phyloP scores from a whole-genome alignment of 331 rosid genomes.

The Rhamnella rubrinervis region DNA sequence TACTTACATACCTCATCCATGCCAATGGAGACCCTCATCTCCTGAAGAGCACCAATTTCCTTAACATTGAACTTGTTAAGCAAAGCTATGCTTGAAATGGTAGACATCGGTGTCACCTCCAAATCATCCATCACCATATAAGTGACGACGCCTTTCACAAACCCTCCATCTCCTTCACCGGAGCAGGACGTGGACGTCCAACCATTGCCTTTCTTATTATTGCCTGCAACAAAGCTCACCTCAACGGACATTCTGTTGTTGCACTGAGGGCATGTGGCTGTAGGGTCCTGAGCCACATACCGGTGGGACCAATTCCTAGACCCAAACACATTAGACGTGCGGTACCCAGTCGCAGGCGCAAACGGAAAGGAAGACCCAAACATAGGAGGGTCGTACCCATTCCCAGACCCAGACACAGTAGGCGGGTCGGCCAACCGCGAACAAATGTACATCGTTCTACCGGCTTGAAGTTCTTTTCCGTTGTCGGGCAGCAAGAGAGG shows the following conservation, averaged over 20 bases:
- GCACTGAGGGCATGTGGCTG: neutral
- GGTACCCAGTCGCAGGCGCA: no score
- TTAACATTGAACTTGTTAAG: constrained; percentile 13
- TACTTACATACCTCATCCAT: neutral
- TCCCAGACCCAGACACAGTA: no score
- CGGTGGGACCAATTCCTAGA: neutral
- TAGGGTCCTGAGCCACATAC: neutral
- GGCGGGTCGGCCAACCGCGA: no score
- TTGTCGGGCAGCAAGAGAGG: neutral
- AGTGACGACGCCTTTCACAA: constrained; percentile 6
- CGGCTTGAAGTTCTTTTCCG: no score
- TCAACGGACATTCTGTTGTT: no score
- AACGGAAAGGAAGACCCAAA: no score
- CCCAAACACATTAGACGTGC: no score
- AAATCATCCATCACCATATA: constrained; percentile 32
- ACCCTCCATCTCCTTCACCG: neutral
- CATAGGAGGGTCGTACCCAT: no score
- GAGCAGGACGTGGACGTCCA: no score
- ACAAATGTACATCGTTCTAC: no score
- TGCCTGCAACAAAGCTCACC: neutral
- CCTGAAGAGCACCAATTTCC: constrained; percentile 21
- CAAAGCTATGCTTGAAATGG: constrained; percentile 6
- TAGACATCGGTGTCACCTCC: constrained; percentile 25
- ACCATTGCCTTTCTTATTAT: neutral
- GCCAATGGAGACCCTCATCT: constrained; percentile 7